A percentile compares a stretch with the other conserved stretches of the same genome.
Evolutionary conservation across 1,284 basidiomycete species (phyloP).

Genomic region (Neonothopanus nambi): DNA sequence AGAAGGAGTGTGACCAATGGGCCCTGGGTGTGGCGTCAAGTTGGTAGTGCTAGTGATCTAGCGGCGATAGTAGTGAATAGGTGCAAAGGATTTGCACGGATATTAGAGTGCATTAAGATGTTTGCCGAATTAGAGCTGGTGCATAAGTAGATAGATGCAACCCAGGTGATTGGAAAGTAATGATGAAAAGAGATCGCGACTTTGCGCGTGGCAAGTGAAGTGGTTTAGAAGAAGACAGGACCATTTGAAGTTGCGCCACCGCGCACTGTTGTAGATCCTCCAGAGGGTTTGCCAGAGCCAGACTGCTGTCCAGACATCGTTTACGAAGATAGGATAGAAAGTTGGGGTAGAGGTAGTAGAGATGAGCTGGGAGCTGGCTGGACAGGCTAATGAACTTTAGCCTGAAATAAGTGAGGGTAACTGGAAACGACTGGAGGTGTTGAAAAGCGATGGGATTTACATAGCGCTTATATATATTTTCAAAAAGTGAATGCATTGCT

Average conservation of each 20-base stretch:
- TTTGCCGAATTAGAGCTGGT: not conserved
- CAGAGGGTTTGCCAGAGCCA: constrained; percentile 10
- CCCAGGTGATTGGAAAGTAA: not conserved
- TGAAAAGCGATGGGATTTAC: constrained; percentile 2
- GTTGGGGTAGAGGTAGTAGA: not conserved
- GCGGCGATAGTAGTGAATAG: not conserved
- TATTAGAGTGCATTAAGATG: not conserved
- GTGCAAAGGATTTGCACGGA: not conserved
- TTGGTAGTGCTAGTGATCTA: too few species aligned
- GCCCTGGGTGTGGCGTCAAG: too few species aligned
- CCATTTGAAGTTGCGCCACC: constrained; percentile 20
- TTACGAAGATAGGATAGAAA: too few species aligned
- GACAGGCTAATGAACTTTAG: not conserved
- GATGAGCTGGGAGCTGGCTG: not conserved
- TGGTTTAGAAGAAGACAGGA: constrained; percentile 44
- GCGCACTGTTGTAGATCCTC: constrained; percentile 5
- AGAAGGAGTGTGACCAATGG: too few species aligned
- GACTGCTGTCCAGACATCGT: constrained; percentile 14
- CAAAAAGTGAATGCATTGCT: constrained; percentile 2
- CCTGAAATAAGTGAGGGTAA: not conserved
- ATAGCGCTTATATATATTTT: not conserved
- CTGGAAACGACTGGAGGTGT: not conserved
- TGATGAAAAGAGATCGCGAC: constrained; percentile 9
- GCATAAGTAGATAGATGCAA: not conserved
- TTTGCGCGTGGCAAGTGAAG: not conserved